Evolutionary conservation across 1,139 yeast genomes (phyloP).

Genomic region (Diutina siamensis): DNA sequence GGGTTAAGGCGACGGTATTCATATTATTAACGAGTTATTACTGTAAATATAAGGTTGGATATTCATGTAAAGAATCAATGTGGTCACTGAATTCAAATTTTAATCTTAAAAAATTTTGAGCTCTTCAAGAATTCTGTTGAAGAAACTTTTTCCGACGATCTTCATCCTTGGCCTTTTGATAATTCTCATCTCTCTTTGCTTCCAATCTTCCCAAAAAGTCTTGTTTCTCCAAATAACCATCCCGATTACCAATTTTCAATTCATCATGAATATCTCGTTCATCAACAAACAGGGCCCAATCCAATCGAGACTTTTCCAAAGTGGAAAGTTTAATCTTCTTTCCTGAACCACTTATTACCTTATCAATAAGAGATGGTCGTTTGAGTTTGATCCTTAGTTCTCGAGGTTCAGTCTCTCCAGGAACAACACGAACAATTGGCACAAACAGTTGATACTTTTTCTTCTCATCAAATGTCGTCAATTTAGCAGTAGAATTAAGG

Average conservation of each 20-base stretch:
- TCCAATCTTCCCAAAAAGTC: slow-evolving; percentile 79
- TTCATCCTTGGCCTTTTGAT: slow-evolving; percentile 43
- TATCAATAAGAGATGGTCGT: slow-evolving; percentile 69
- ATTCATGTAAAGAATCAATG: too few relatives aligned
- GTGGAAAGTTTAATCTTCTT: slow-evolving; percentile 67
- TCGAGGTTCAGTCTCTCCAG: slow-evolving; percentile 21
- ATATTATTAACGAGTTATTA: too few relatives aligned
- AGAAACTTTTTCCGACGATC: slow-evolving; percentile 15
- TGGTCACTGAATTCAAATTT: too few relatives aligned
- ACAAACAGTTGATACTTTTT: slow-evolving; percentile 16
- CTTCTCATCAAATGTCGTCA: slow-evolving; percentile 12
- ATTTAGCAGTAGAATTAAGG: slow-evolving; percentile 38
- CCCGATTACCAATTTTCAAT: slow-evolving; percentile 61
- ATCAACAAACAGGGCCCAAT: slow-evolving; percentile 95
- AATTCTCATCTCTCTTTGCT: slow-evolving; percentile 48
- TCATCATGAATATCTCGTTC: slow-evolving; percentile 77
- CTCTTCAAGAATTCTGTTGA: too few relatives aligned
- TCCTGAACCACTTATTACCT: slow-evolving; percentile 22
- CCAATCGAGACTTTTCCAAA: slow-evolving; percentile 81
- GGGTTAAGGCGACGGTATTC: too few relatives aligned
- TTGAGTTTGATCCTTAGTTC: slow-evolving; percentile 35
- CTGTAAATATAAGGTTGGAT: too few relatives aligned
- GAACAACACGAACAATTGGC: slow-evolving; percentile 26
- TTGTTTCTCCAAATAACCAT: slow-evolving; percentile 83
- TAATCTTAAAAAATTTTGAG: too few relatives aligned